Percentiles rank a stretch among this genome's conserved stretches.
Evolutionary conservation across 805 yeast genomes (phyloP).

Genomic region (Myxozyma nipponensis): DNA sequence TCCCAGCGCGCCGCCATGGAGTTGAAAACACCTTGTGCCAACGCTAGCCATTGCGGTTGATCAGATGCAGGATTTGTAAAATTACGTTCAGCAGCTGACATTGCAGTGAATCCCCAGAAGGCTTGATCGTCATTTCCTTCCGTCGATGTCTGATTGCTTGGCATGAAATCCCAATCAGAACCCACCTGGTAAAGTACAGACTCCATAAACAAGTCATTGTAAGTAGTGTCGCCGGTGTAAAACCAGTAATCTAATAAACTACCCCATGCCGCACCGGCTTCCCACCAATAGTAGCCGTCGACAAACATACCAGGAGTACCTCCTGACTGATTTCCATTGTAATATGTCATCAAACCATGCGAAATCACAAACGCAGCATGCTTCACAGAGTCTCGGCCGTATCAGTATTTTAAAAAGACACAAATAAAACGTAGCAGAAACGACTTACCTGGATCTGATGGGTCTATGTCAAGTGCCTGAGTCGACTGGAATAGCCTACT

Average conservation of each 20-base stretch:
- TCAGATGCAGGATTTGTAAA: constrained; percentile 64
- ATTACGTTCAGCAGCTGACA: constrained; percentile 87
- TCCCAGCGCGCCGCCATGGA: constrained; percentile 94
- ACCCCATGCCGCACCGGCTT: constrained; percentile 84
- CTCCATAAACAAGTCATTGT: constrained; percentile 52
- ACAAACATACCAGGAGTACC: constrained; percentile 84
- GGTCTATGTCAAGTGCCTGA: background rate
- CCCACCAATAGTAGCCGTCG: constrained; percentile 95
- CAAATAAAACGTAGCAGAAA: background rate
- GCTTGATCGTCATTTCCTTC: constrained; percentile 99
- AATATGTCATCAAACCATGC: constrained; percentile 64
- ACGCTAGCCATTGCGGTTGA: constrained; percentile 70
- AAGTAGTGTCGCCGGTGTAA: constrained; percentile 66
- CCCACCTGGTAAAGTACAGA: constrained; percentile 75
- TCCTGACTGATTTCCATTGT: constrained; percentile 61
- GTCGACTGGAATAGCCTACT: too few relatives aligned
- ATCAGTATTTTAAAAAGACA: too few relatives aligned
- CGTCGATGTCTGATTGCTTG: constrained; percentile 80
- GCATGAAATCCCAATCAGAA: constrained; percentile 71
- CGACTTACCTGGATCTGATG: background rate
- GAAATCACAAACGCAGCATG: constrained; percentile 52
- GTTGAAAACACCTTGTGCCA: constrained; percentile 87
- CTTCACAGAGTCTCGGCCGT: constrained; percentile 45
- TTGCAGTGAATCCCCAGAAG: constrained; percentile 91
- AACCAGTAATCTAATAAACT: constrained; percentile 73